These are phyloP conservation scores for Lithospermum erythrorhizon DNA, from an alignment of 257 asterid species.

Conservation along the genomic window DNA sequence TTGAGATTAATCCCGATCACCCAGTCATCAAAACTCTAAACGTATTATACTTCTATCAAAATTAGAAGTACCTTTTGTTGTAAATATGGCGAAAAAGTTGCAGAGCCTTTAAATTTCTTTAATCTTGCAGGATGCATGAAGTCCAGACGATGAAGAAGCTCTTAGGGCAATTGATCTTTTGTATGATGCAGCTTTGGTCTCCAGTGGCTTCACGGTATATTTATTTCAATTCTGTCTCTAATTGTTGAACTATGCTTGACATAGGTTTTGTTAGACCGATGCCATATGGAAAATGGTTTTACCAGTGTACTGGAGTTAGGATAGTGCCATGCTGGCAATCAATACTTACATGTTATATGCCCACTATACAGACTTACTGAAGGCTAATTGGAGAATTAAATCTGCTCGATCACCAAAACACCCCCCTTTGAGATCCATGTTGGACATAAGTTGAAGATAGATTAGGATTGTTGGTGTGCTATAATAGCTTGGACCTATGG, in stretches of 20 bases:
- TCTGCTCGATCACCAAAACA: too few relatives aligned
- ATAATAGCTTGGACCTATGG: too few relatives aligned
- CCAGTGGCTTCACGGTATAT: slow-evolving; percentile 94
- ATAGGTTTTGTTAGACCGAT: too few relatives aligned
- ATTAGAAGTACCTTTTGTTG: not conserved
- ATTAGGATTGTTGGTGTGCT: too few relatives aligned
- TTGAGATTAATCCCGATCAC: slow-evolving; percentile 91
- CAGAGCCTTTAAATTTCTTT: not conserved
- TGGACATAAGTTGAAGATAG: too few relatives aligned
- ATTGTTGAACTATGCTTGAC: not conserved
- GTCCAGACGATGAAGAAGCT: slow-evolving; percentile 84
- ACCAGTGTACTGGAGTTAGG: too few relatives aligned
- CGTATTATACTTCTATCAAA: slow-evolving; percentile 25
- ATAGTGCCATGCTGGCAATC: too few relatives aligned
- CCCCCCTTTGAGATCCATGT: too few relatives aligned
- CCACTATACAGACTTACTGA: too few relatives aligned
- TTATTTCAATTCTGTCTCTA: not conserved
- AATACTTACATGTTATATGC: too few relatives aligned
- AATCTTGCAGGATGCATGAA: slow-evolving; percentile 58
- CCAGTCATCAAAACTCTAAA: slow-evolving; percentile 70
- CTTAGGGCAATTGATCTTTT: slow-evolving; percentile 83
- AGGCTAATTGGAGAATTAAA: too few relatives aligned
- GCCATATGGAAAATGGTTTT: too few relatives aligned
- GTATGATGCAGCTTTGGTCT: slow-evolving; percentile 79
- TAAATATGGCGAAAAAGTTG: not conserved